Conservation (phyloP, 345 rosid species). For the Dipteronia sinensis region DNA sequence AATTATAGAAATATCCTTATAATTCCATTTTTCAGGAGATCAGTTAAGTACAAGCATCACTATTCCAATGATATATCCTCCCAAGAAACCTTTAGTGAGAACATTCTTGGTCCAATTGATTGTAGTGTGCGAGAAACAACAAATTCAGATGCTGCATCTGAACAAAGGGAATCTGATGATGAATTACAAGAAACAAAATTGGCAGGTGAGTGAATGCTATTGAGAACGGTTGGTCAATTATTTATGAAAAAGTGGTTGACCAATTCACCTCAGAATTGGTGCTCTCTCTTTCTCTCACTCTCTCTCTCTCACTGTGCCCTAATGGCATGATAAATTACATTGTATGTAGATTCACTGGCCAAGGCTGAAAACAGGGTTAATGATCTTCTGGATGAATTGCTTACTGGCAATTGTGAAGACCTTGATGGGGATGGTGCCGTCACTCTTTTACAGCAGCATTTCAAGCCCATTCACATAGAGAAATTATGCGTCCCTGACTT, state of each 20-base stretch:
- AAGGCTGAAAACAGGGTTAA: constrained; percentile 43
- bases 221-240: not conserved
- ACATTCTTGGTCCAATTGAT: constrained; percentile 29
- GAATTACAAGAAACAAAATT: constrained; percentile 31
- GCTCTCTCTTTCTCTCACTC: not conserved
- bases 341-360: constrained; percentile 41
- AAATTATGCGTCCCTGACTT: constrained; percentile 60
- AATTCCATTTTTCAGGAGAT: constrained; percentile 38
- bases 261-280: not conserved
- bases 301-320: constrained; percentile 17
- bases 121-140: constrained; percentile 30
- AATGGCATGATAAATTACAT: constrained; percentile 15
- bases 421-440: constrained; percentile 62
- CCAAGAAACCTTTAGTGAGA: constrained; percentile 43
- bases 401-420: constrained; percentile 47
- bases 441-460: constrained; percentile 51
- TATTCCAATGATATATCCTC: constrained; percentile 34
- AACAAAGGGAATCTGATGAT: constrained; percentile 34
- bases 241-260: not conserved
- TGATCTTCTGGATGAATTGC: constrained; percentile 58
- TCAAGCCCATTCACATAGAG: constrained; percentile 52
- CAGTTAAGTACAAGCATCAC: constrained; percentile 49
- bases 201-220: constrained; percentile 49
- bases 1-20: constrained; percentile 13
- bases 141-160: constrained; percentile 31